Evolutionary conservation across 352 stramenopile genomes (phyloP).

Genomic region (Lagenidium giganteum): DNA sequence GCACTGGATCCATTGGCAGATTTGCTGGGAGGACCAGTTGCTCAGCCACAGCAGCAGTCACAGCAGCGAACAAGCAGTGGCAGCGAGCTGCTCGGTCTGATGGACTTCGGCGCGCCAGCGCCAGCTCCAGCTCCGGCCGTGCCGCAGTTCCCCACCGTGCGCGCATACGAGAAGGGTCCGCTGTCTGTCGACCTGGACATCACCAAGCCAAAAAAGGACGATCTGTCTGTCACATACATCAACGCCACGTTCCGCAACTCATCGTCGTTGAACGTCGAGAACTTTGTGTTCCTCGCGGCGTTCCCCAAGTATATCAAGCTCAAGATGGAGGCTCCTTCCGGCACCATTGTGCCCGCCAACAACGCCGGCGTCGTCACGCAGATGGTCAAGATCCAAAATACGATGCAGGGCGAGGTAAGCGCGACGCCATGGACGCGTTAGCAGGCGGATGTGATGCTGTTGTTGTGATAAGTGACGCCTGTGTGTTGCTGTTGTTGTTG

Average conservation of each 20-base stretch:
- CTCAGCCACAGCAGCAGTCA: not conserved
- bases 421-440: too few species aligned
- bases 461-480: conserved; percentile 5
- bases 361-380: conserved; percentile 87
- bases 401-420: conserved; percentile 87
- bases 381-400: conserved; percentile 95
- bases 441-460: conserved; percentile 11
- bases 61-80: conserved; percentile 4
- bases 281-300: conserved; percentile 92
- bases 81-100: conserved; percentile 60
- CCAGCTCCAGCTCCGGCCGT: conserved; percentile 13
- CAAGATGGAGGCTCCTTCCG: conserved; percentile 96
- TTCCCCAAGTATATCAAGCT: conserved; percentile 98
- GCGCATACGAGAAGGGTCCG: conserved; percentile 95
- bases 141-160: conserved; percentile 53
- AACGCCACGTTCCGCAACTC: conserved; percentile 92
- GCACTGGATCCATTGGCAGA: not conserved
- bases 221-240: conserved; percentile 91
- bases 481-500: conserved; percentile 11
- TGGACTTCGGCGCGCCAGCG: conserved; percentile 59
- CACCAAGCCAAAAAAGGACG: conserved; percentile 90
- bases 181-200: conserved; percentile 90
- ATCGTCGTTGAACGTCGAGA: conserved; percentile 79
- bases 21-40: conserved; percentile 3
- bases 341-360: conserved; percentile 86